Evolutionary conservation across 2,329 filamentous ascomycete species (phyloP), one percentile per base, ranked within the genome.

Genomic region (Pestalotiopsis sp.): DNA sequence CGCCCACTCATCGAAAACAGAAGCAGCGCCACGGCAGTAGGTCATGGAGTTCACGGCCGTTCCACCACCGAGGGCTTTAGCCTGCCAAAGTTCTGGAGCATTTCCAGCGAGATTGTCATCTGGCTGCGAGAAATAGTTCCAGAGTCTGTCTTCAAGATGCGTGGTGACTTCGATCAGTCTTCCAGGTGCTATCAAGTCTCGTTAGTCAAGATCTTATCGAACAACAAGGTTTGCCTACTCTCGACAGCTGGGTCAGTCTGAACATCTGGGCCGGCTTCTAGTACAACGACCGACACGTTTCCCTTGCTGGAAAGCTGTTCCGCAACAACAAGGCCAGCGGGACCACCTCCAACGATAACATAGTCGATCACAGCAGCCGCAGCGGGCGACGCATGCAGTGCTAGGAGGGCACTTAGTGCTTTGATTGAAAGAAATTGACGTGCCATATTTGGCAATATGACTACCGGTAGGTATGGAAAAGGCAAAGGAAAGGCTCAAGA

Each of bases 1-100:
- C 20, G 71, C 71, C 71, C 72, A 73, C 41, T 73, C 71, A 36
- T 73, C 71, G 41, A 71, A 73, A 27, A 73, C 72, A 2, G 72
- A 73, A 6, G 59, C 52, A 6, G 72, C 61, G 6, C 72, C 72
- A 36, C 72, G 72, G 49, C 72, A 73, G 39, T 73, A 73, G 13
- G 65, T 57, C 71, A 73, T 70, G 12, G 67, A 65, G 59, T 73
- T 73, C 20, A 73, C 67, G 3, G 70, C 72, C 4, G 69, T 70
- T 9, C 71, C 72, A 6, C 72, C 72, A 3, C 72, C 72, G 27
- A 71, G 60, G 2, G 60, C 69, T 13, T 66, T 63, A n/a, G 69
- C 72, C 45, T 72, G 72, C 11, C 11, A 61, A 7, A 61, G 11
- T 4, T 61, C n/a, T n/a, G 58, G 58, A 14, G 58, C 27, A 61